A percentile compares a stretch with the other conserved stretches of the same genome.
Evolutionary conservation across 2,329 filamentous ascomycete genomes (phyloP).

Genomic region (Beauveria bassiana): DNA sequence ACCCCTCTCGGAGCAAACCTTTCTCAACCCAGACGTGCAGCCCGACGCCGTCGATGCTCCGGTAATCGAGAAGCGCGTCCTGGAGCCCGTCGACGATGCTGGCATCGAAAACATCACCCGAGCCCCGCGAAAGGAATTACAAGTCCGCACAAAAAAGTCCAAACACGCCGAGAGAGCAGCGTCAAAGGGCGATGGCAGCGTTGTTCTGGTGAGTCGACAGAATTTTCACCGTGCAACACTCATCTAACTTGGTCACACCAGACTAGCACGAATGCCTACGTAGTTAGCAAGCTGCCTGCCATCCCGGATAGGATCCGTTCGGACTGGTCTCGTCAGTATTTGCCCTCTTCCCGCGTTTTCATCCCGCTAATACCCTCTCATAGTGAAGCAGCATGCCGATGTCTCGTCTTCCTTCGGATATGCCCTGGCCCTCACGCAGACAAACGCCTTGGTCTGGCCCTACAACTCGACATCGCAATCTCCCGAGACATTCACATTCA

Average conservation of each 20-base stretch:
- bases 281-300: conserved; percentile 74
- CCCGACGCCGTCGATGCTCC: conserved; percentile 52
- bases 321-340: conserved; percentile 53
- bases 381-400: conserved; percentile 58
- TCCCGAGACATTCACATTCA: conserved; percentile 72
- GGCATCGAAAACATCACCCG: conserved; percentile 35
- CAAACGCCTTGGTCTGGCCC: conserved; percentile 83
- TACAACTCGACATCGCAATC: conserved; percentile 64
- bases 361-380: background rate
- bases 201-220: conserved; percentile 50
- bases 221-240: conserved; percentile 12
- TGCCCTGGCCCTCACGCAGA: conserved; percentile 71
- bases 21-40: conserved; percentile 41
- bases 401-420: conserved; percentile 61
- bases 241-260: conserved; percentile 26
- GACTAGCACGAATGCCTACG: conserved; percentile 80
- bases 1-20: conserved; percentile 49
- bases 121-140: conserved; percentile 44
- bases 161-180: conserved; percentile 53
- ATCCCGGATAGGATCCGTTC: conserved; percentile 69
- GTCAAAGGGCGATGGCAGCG: conserved; percentile 59
- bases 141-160: conserved; percentile 53
- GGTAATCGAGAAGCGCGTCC: conserved; percentile 38
- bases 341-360: background rate
- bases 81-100: conserved; percentile 35